Conservation (phyloP, 768 basidiomycete genomes). For the Calocybe gangraenosa region DNA sequence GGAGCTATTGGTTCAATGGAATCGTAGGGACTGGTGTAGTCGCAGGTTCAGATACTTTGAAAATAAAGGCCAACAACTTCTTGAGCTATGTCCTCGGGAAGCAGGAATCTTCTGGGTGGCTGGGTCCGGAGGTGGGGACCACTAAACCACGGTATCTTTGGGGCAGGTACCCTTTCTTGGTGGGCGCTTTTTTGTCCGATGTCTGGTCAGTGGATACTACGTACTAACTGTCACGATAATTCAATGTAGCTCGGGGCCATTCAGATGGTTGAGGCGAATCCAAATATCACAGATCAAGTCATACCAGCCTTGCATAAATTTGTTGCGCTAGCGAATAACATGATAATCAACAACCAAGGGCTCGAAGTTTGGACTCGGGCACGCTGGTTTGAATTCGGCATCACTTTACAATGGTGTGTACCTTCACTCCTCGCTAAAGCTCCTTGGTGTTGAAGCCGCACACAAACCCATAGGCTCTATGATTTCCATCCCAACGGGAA, state of each 20-base stretch:
- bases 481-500: conserved; percentile 44
- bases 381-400: conserved; percentile 53
- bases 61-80: conserved; percentile 19
- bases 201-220: too few species aligned
- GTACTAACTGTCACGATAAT: background rate
- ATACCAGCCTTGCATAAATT: conserved; percentile 47
- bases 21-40: conserved; percentile 8
- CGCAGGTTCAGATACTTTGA: too few species aligned
- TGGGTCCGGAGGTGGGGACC: conserved; percentile 47
- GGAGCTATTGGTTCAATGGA: conserved; percentile 46
- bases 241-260: conserved; percentile 37
- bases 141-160: conserved; percentile 47
- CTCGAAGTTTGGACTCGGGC: conserved; percentile 45
- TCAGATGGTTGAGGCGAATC: conserved; percentile 44
- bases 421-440: too few species aligned
- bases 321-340: conserved; percentile 42
- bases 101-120: conserved; percentile 47
- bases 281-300: conserved; percentile 33
- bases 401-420: conserved; percentile 45
- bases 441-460: background rate
- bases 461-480: conserved; percentile 33
- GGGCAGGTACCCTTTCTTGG: conserved; percentile 29
- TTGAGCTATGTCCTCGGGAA: conserved; percentile 43
- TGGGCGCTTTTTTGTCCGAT: conserved; percentile 10
- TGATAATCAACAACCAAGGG: conserved; percentile 46